Conservation (phyloP, 306 rosid genomes). For the Acmispon strigosus region DNA sequence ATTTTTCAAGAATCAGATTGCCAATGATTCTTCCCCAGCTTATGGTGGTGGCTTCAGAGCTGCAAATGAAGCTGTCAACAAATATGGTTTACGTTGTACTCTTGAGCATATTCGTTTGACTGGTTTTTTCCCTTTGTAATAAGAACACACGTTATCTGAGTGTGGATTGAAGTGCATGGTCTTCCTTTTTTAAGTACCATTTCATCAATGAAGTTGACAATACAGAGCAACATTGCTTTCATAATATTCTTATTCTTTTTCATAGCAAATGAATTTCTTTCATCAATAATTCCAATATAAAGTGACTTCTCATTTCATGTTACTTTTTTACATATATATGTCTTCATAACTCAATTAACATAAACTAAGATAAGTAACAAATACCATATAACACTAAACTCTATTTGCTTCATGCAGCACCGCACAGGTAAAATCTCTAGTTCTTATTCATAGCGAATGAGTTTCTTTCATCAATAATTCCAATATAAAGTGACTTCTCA, state of each 20-base stretch:
- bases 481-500: not conserved
- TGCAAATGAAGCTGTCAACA: conserved; percentile 80
- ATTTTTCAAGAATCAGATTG: conserved; percentile 86
- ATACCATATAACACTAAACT: too few species aligned
- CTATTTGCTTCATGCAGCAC: too few species aligned
- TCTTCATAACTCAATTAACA: too few species aligned
- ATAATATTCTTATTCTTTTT: not conserved
- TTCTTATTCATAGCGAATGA: not conserved
- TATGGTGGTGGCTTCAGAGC: conserved; percentile 94
- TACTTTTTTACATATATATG: too few species aligned
- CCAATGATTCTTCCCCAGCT: conserved; percentile 76
- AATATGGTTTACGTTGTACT: conserved; percentile 66
- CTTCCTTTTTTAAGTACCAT: not conserved
- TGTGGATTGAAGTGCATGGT: not conserved
- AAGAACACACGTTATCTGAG: not conserved
- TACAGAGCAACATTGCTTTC: conserved; percentile 1
- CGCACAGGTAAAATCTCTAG: too few species aligned
- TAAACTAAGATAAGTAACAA: too few species aligned
- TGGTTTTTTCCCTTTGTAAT: conserved; percentile 69
- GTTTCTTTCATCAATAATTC: not conserved
- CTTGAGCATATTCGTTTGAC: conserved; percentile 77
- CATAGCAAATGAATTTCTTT: not conserved
- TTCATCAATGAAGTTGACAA: not conserved
- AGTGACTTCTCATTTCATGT: not conserved
- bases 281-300: not conserved